phyloP scores from a whole-genome alignment of 345 rosid species.

The Laguncularia racemosa region DNA sequence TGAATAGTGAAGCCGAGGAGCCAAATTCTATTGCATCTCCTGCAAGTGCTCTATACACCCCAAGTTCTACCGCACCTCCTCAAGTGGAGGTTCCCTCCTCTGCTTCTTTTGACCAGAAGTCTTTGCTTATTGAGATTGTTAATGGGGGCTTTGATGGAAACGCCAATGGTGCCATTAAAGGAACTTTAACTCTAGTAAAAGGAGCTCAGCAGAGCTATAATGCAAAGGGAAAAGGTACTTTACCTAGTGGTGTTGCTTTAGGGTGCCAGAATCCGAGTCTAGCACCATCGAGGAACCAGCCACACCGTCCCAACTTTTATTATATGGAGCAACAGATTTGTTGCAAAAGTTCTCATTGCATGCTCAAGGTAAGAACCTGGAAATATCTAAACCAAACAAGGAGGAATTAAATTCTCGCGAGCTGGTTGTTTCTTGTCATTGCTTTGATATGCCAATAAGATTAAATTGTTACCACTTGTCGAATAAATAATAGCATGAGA shows the following conservation, averaged over 20 bases:
- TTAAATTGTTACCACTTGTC: no score
- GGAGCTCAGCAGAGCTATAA: slow-evolving; percentile 34
- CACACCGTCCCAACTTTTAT: no score
- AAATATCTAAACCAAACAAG: slow-evolving; percentile 26
- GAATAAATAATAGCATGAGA: no score
- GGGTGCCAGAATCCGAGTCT: slow-evolving; percentile 69
- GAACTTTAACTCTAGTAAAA: slow-evolving; percentile 45
- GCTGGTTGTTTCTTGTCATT: no score
- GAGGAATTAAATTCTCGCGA: no score
- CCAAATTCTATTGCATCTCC: no score
- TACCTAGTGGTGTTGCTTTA: slow-evolving; percentile 35
- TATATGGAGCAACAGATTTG: slow-evolving; percentile 24
- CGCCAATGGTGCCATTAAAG: slow-evolving; percentile 38
- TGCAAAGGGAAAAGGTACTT: slow-evolving; percentile 38
- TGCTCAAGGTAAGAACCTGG: slow-evolving; percentile 22
- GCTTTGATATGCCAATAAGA: no score
- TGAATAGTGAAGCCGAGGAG: no score
- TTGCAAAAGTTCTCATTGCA: slow-evolving; percentile 28
- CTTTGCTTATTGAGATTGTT: slow-evolving; percentile 41
- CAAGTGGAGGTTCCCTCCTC: slow-evolving; percentile 53
- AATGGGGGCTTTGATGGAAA: slow-evolving; percentile 41
- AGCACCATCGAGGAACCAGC: no score
- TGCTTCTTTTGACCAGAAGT: slow-evolving; percentile 49
- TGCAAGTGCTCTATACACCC: slow-evolving; percentile 41
- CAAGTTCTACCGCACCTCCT: slow-evolving; percentile 34